These are phyloP conservation scores for Aquanectria penicillioides DNA, from an alignment of 2,329 filamentous ascomycete species.

Conservation along the genomic window DNA sequence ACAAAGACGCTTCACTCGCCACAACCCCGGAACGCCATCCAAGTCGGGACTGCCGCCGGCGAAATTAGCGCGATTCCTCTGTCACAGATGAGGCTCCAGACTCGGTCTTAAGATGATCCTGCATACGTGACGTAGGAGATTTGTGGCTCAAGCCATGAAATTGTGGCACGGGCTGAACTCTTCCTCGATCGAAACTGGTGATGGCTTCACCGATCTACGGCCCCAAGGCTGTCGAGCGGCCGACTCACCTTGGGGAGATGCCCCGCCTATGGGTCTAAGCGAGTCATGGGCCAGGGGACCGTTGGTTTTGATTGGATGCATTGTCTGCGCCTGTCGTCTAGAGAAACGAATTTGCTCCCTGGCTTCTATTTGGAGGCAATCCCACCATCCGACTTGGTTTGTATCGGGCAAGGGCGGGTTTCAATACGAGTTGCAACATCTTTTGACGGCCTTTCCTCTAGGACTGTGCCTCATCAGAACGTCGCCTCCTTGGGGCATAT, in stretches of 20 bases:
- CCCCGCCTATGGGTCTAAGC: constrained; percentile 40
- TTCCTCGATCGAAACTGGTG: constrained; percentile 26
- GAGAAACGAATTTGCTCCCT: constrained; percentile 43
- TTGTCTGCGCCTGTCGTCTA: constrained; percentile 41
- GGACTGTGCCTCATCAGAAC: constrained; percentile 33
- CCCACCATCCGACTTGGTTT: constrained; percentile 39
- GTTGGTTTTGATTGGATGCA: constrained; percentile 36
- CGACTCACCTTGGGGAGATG: constrained; percentile 28
- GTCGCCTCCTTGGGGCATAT: constrained; percentile 37
- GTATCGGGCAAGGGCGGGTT: constrained; percentile 40
- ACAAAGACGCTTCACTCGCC: constrained; percentile 19
- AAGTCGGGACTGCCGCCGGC: constrained; percentile 11
- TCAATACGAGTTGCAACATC: constrained; percentile 40
- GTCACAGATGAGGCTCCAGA: constrained; percentile 29
- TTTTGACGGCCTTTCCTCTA: constrained; percentile 36
- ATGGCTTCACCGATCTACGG: constrained; percentile 40
- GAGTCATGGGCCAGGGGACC: constrained; percentile 40
- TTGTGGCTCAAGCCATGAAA: constrained; percentile 22
- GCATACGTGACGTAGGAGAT: constrained; percentile 37
- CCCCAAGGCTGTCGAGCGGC: constrained; percentile 13
- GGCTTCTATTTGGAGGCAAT: constrained; percentile 42
- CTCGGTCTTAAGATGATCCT: constrained; percentile 23
- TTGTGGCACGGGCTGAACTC: constrained; percentile 29
- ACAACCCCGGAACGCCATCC: constrained; percentile 11
- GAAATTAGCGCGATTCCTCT: constrained; percentile 20